Evolutionary conservation across 306 rosid species (phyloP), one percentile per base, ranked within the genome.

Genomic region (Trifolium subterraneum): DNA sequence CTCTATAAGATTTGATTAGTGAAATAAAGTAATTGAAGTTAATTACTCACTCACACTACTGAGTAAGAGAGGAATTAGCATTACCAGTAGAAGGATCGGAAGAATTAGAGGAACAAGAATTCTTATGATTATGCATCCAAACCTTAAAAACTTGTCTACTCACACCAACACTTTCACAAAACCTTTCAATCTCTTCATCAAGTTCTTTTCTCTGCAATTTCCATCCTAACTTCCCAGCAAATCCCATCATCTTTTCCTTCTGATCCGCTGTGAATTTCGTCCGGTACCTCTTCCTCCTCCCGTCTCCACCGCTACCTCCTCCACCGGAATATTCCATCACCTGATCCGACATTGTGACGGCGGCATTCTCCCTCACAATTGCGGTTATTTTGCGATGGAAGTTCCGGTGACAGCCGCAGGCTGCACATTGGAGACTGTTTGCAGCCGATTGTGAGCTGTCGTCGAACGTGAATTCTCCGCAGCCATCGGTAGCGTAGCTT

Each of bases 101-200:
- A 20, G 70, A 65, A 39, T 65, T 65, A 39, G 70, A 20, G 35
- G 41, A 39, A 65, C 19, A 41, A 74, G 4, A 86, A 64, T 87
- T 87, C 89, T 91, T 91, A 62, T 91, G 97, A 50, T 91, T 91
- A 78, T 89, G 97, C 97, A 89, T 91, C 97, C 97, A 91, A 4
- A 91, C 97, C 82, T 91, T 91, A 81, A 91, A 91, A 20, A 91
- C 92, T 45, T 89, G 95, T 60, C 95, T 78, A 56, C 82, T 86
- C 2, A 91, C 82, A 4, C 95, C 97, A 61, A 91, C 60, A 10
- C 91, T 86, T 47, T 79, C 72, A 63, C 97, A 91, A 62, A 91
- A 91, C 70, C 88, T 87, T 72, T 89, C 91, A 1, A 91, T 85
- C 81, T 91, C 95, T 19, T 86, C 97, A 7, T 91, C 97, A 5